Base-by-base conservation (phyloP, 495 filamentous ascomycete genomes). In the Talaromyces borbonicus region DNA sequence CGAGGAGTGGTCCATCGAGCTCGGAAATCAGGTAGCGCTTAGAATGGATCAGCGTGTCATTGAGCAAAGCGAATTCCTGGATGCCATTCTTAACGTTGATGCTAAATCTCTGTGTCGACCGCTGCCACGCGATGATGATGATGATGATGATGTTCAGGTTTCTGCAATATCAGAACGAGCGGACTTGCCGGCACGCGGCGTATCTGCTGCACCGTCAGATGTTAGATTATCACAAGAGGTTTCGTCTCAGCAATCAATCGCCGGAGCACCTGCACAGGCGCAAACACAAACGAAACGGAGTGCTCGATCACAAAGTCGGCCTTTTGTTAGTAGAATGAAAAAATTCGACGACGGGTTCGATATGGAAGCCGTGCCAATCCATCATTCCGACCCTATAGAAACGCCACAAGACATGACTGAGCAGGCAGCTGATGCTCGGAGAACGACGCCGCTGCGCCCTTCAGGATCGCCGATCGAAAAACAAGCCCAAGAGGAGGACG, bases 1-100 rank as follows among this genome's bases (percentile, higher is more conserved):
- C 41, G 71, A 75, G 42, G 72, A 80, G 3, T 95, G 88, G 88
- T 83, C 72, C 12, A 72, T 72, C 35, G 65, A 83, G 16, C 75
- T 94, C 51, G 68, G 77, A 46, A 77, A 73, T 19, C 62, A 79
- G 3, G 75, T 90, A 33, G 83, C 87, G 5, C 53, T 79, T 22
- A 69, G 71, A 35, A 75, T 90, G 12, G 84, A 87, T 47, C 87
- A 90, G 54, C 78, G 86, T 3, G 78, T 90, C 16, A 81, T 96
- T 38, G 81, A 90, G 46, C 92, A 96, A 59, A 87, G 82, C 39
- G 90, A 95, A 51, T 95, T 98, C 49, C 71, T 98, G 7, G 88
- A 95, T 63, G 85, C 85, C 3, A 95, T 98, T 38, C 61, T 97
- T 14, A 79, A 65, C 8, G 82, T 80, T 44, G 81, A 96, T 66